Conservation (phyloP, 129 eudicot genomes). For the Logfia minima region DNA sequence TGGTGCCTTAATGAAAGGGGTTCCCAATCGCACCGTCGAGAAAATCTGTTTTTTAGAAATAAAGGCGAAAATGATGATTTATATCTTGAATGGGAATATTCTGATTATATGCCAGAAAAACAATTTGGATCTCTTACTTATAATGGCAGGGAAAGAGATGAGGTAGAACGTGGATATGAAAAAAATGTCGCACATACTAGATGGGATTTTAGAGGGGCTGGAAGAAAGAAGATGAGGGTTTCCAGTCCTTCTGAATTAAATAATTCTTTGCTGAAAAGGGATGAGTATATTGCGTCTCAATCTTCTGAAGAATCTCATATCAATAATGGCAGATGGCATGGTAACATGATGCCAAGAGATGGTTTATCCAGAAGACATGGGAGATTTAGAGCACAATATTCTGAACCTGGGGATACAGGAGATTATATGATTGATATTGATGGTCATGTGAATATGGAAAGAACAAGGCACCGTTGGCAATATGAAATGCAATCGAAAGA, state of each 20-base stretch:
- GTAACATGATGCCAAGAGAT: constrained; percentile 30
- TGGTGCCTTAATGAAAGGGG: constrained; percentile 32
- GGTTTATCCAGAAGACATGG: constrained; percentile 24
- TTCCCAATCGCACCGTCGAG: background rate
- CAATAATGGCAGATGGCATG: constrained; percentile 32
- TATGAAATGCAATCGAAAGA: constrained; percentile 44
- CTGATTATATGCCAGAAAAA: constrained; percentile 23
- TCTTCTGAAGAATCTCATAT: constrained; percentile 31
- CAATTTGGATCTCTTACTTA: constrained; percentile 30
- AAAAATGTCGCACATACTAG: constrained; percentile 32
- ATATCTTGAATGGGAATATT: constrained; percentile 26
- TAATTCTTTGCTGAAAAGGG: constrained; percentile 1
- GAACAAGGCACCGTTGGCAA: constrained; percentile 30
- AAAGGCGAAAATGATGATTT: constrained; percentile 26
- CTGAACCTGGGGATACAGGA: constrained; percentile 26
- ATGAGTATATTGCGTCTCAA: constrained; percentile 24
- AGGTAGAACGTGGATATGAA: constrained; percentile 24
- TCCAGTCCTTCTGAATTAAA: constrained; percentile 25
- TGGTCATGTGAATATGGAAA: constrained; percentile 28
- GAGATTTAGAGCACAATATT: constrained; percentile 30
- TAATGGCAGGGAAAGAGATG: constrained; percentile 31
- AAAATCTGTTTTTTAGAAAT: constrained; percentile 23
- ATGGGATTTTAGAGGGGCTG: constrained; percentile 42
- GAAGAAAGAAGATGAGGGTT: constrained; percentile 31
- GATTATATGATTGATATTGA: constrained; percentile 27